Conservation (phyloP, 2,329 filamentous ascomycete genomes). For the Ascochyta lentis region DNA sequence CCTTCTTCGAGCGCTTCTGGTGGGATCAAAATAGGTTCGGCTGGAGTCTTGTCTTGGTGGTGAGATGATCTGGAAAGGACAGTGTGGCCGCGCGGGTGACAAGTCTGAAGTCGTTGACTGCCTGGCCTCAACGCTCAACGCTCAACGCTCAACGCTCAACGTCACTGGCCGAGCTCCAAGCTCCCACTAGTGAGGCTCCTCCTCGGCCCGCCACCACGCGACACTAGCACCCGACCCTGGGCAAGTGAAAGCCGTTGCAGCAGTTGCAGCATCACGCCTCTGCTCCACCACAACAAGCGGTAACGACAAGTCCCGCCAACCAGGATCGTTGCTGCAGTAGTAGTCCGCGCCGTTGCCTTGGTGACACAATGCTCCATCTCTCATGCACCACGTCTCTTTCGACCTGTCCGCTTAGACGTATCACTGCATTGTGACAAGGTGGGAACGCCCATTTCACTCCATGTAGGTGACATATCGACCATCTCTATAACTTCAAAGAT, state of each 20-base stretch:
- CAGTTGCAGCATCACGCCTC: too few species aligned
- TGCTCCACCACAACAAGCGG: too few species aligned
- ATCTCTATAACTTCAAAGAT: too few species aligned
- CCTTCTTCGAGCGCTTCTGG: background rate
- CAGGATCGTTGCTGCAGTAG: too few species aligned
- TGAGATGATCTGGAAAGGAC: slow-evolving; percentile 5
- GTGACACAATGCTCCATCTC: too few species aligned
- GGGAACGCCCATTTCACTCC: too few species aligned
- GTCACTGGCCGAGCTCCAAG: slow-evolving; percentile 7
- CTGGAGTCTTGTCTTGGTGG: background rate
- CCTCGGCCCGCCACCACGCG: slow-evolving; percentile 14
- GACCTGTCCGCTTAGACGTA: too few species aligned
- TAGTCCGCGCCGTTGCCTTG: too few species aligned
- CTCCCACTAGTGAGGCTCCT: slow-evolving; percentile 4
- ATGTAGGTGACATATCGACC: too few species aligned
- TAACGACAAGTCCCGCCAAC: too few species aligned
- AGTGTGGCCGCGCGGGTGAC: slow-evolving; percentile 2
- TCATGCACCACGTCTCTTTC: too few species aligned
- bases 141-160: background rate
- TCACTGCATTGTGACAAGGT: too few species aligned
- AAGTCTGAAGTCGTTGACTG: background rate
- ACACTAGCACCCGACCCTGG: slow-evolving; percentile 8
- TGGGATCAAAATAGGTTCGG: background rate
- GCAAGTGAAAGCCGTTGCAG: slow-evolving; percentile 5
- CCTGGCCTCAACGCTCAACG: slow-evolving; percentile 4